Base-by-base conservation (phyloP, 352 stramenopile genomes). In the Phytophthora brassicae region DNA sequence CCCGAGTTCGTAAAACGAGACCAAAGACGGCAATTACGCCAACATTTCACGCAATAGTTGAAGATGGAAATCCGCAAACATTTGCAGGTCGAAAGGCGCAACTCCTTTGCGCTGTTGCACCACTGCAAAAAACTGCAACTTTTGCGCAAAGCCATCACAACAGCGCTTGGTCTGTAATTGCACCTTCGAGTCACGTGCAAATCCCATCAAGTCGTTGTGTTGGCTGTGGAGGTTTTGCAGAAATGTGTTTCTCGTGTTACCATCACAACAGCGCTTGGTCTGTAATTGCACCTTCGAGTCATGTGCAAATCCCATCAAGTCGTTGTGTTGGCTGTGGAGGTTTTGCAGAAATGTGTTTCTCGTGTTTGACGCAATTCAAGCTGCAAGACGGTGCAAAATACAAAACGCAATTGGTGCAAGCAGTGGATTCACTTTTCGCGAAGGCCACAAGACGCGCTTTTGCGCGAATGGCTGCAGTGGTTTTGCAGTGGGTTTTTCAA, bases 261-360 rank as follows among this genome's bases (percentile, higher is more conserved):
- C 59, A 44, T 35, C 52, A 24, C 33, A 50, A 35, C 29, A 49
- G 31, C 9, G 45, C 38, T 13, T 66, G 61, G 28, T 38, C 53
- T n/a, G n/a, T n/a, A 44, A n/a, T 17, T 29, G 3, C 59, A 13
- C 20, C 59, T 4, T 59, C 58, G 26, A n/a, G n/a, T 46, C 52
- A 2, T 14, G 64, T 57, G 12, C 23, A 20, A 6, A 31, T 49
- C 13, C 53, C 66, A 20, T 57, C 53, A 3, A 64, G 77, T 51
- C 79, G 83, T 9, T 92, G 84, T 28, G 60, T 64, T 24, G 84
- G 84, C 7, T 91, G 84, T 20, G 80, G 81, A 48, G 74, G 68
- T 0, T 80, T 75, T 38, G 81, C 84, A 16, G 84, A 92, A 52
- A 77, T 92, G 54, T 92, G 81, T 61, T 62, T 90, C 39, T 64